A percentile compares a stretch with the other conserved stretches of the same genome.
Evolutionary conservation across 2,329 filamentous ascomycete species (phyloP).

Genomic region (Didymella segeticola): DNA sequence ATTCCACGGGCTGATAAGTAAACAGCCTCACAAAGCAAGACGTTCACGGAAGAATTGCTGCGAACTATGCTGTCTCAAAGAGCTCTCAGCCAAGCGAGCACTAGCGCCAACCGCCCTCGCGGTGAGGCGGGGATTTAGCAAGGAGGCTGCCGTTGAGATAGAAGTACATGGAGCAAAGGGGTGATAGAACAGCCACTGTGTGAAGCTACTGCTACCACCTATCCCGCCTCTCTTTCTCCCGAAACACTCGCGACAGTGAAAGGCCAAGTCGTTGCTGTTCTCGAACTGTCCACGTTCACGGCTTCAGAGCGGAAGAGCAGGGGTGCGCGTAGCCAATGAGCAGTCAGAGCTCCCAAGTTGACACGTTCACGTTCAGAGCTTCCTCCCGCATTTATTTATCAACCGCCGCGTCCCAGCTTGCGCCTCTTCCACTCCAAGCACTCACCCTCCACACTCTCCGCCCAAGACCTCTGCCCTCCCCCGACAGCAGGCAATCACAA

Average conservation of each 20-base stretch:
- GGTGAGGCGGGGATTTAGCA: conserved; percentile 2
- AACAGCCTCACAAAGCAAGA: too few relatives aligned
- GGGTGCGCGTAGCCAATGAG: conserved; percentile 16
- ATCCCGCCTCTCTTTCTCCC: neutral
- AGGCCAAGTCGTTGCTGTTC: conserved; percentile 16
- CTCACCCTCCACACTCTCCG: conserved; percentile 19
- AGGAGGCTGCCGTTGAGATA: conserved; percentile 4
- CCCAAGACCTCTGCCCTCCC: conserved; percentile 39
- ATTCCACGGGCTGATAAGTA: too few relatives aligned
- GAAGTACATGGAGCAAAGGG: neutral
- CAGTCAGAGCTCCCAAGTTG: conserved; percentile 12
- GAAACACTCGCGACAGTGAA: neutral
- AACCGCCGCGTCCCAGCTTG: conserved; percentile 29
- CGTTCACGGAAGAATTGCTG: conserved; percentile 1
- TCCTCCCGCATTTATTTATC: conserved; percentile 35
- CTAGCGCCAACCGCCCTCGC: conserved; percentile 11
- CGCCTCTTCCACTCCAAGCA: conserved; percentile 24
- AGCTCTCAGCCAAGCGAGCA: conserved; percentile 18
- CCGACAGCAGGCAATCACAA: conserved; percentile 44
- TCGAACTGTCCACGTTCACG: conserved; percentile 10
- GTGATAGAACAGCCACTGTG: neutral
- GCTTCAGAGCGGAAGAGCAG: conserved; percentile 10
- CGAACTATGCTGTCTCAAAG: conserved; percentile 11
- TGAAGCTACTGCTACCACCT: neutral
- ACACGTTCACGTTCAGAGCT: conserved; percentile 31